A percentile compares a stretch with the other conserved stretches of the same genome.
These are phyloP conservation scores for Ophiostoma tasmaniense DNA, from an alignment of 2,329 filamentous ascomycete genomes.

Conservation along the genomic window DNA sequence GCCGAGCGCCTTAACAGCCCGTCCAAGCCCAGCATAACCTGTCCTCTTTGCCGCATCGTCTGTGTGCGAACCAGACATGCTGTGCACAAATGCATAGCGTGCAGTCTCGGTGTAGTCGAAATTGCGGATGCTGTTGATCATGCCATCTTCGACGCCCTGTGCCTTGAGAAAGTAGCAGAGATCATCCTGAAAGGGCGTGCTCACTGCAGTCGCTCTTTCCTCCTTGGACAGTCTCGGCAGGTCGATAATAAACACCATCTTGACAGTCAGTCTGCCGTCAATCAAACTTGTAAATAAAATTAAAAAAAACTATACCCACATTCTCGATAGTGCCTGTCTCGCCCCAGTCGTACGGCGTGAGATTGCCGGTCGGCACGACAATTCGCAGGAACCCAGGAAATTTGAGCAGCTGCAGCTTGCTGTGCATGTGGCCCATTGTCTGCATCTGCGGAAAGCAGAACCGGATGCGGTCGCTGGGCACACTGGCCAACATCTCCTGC, in stretches of 20 bases:
- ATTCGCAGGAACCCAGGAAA: conserved; percentile 65
- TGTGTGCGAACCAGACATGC: conserved; percentile 54
- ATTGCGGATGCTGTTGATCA: conserved; percentile 59
- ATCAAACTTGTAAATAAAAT: background rate
- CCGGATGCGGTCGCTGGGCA: conserved; percentile 46
- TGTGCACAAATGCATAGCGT: conserved; percentile 72
- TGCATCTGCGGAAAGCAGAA: conserved; percentile 80
- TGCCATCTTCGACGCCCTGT: conserved; percentile 53
- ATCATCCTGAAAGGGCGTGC: conserved; percentile 54
- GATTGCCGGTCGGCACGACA: conserved; percentile 79
- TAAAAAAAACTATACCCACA: conserved; percentile 43
- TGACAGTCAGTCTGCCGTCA: background rate
- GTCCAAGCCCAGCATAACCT: conserved; percentile 67
- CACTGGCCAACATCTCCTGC: conserved; percentile 40
- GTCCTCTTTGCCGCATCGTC: conserved; percentile 37
- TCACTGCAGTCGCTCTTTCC: conserved; percentile 20
- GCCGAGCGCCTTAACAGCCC: conserved; percentile 55
- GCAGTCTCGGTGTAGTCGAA: conserved; percentile 76
- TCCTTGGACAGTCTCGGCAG: conserved; percentile 52
- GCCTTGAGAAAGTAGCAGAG: conserved; percentile 62
- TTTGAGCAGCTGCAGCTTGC: conserved; percentile 86
- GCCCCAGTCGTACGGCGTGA: conserved; percentile 83
- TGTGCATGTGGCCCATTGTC: conserved; percentile 74
- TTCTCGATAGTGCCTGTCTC: conserved; percentile 81
- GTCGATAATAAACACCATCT: conserved; percentile 87